Evolutionary conservation across 108 stramenopile genomes (phyloP), one percentile per base, ranked within the genome.

Genomic region (Chaetoceros muelleri): DNA sequence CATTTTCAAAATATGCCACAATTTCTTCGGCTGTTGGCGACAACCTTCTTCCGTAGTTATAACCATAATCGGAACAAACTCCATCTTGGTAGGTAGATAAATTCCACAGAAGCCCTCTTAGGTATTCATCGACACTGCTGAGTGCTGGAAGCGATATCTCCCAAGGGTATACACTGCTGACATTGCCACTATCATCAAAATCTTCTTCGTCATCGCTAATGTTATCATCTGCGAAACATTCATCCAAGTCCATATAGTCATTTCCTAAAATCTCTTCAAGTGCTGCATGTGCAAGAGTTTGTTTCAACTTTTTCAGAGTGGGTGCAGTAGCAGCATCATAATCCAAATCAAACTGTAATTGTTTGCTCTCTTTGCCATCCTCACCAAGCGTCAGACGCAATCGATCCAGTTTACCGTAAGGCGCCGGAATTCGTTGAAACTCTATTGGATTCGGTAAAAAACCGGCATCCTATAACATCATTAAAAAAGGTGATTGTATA

Each of bases 31-130:
- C 71, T 13, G 73, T 61, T 46, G 84, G 86, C 16, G 84, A 64
- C 23, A 71, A 24, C 1, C 78, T 69, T 16, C 61, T 69, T 2
- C 85, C 90, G 54, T 93, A 93, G 52, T 85, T 79, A 59, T 75
- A 93, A 2, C 62, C 69, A 40, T 81, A 94, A 61, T 85, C 72
- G n/a, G 67, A 52, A 48, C 80, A 81, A 28, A 70, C 58, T 7
- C 88, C 88, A 49, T 85, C 74, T 57, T 75, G 81, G 63, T 85
- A 87, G 0, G 82, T 89, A 48, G 90, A 82, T 31, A 95, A 51
- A 52, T 81, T 90, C 92, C 90, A 95, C 2, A 95, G 53, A 0
- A 95, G 45, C 3, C 92, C 91, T 28, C 57, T 71, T 28, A 93
- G 71, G 53, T 93, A 95, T 7, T 49, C 55, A 16, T 76, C 71